Conservation (phyloP, 495 filamentous ascomycete species). For the Podospora anserina region DNA sequence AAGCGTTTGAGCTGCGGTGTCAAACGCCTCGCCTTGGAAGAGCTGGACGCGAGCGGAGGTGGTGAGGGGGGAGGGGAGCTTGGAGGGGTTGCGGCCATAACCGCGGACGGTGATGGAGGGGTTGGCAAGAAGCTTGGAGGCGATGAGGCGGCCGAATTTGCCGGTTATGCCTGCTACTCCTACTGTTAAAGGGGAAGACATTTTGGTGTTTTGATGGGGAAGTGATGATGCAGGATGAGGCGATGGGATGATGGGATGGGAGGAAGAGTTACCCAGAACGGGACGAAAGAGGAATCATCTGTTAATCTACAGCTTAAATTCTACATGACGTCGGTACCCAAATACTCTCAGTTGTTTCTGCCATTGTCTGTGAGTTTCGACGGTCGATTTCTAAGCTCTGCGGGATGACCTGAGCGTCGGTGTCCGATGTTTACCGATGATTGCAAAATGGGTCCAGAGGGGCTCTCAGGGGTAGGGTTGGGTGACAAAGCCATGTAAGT, state of each 20-base stretch:
- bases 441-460: no score
- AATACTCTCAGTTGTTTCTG: no score
- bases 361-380: neutral
- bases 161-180: slow-evolving; percentile 15
- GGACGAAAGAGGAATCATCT: neutral
- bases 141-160: slow-evolving; percentile 12
- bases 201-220: neutral
- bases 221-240: neutral
- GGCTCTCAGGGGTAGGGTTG: no score
- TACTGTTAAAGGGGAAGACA: slow-evolving; percentile 1
- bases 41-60: neutral
- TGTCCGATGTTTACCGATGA: no score
- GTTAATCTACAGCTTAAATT: no score
- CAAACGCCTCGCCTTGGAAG: slow-evolving; percentile 8
- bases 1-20: neutral
- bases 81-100: slow-evolving; percentile 9
- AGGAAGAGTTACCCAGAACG: neutral
- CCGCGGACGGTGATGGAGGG: slow-evolving; percentile 2
- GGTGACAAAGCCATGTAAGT: no score
- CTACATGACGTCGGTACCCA: no score
- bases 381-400: no score
- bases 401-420: no score
- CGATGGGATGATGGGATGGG: neutral
- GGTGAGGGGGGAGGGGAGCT: slow-evolving; percentile 4
- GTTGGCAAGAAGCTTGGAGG: slow-evolving; percentile 4